Conservation (phyloP, 78 protist species). For the Cavenderia fasciculata region DNA sequence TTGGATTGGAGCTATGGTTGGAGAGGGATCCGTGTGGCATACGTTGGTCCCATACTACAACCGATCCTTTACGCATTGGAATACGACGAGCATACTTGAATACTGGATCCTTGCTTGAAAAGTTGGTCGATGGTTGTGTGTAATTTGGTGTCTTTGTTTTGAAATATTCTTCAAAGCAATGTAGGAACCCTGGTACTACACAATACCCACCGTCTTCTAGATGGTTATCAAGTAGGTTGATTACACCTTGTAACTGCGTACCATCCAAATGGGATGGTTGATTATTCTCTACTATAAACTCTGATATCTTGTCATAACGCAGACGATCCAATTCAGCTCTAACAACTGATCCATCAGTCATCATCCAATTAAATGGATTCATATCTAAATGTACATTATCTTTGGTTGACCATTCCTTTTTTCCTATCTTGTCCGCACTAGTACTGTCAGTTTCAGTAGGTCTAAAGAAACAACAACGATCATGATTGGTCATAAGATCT, state of each 20-base stretch:
- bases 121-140: slow-evolving; percentile 8
- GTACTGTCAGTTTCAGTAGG: not conserved
- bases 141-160: slow-evolving; percentile 30
- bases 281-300: slow-evolving; percentile 65
- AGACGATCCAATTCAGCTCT: slow-evolving; percentile 11
- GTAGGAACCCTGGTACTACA: slow-evolving; percentile 58
- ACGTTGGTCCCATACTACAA: slow-evolving; percentile 63
- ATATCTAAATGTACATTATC: slow-evolving; percentile 62
- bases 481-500: slow-evolving; percentile 41
- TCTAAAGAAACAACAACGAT: slow-evolving; percentile 71
- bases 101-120: slow-evolving; percentile 4
- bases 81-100: slow-evolving; percentile 36
- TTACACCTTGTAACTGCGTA: slow-evolving; percentile 27
- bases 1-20: slow-evolving; percentile 17
- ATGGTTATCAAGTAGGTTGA: slow-evolving; percentile 29
- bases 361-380: slow-evolving; percentile 67
- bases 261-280: slow-evolving; percentile 14
- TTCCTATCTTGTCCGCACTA: not conserved
- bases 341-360: not conserved
- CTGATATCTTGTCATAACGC: not conserved
- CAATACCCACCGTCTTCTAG: slow-evolving; percentile 56
- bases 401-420: slow-evolving; percentile 26
- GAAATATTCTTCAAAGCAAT: slow-evolving; percentile 35
- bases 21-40: slow-evolving; percentile 65
- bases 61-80: slow-evolving; percentile 56